phyloP scores from a whole-genome alignment of 2,329 filamentous ascomycete species.

The Fonsecaea erecta region DNA sequence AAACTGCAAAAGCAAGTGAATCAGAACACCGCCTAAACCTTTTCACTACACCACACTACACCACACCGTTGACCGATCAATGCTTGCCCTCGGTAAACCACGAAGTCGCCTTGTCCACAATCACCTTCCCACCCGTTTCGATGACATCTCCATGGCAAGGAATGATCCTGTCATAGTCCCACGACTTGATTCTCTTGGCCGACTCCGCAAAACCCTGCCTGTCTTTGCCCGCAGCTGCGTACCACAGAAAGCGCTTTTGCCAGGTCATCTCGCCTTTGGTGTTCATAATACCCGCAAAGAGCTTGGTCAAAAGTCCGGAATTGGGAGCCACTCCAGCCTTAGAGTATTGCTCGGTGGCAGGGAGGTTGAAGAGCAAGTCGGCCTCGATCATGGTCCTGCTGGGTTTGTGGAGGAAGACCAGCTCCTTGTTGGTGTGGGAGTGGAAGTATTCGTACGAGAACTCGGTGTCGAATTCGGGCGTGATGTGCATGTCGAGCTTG shows the following conservation, averaged over 20 bases:
- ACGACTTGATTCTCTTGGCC: slow-evolving; percentile 69
- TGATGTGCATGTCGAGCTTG: slow-evolving; percentile 61
- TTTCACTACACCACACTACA: background rate
- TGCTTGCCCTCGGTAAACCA: slow-evolving; percentile 72
- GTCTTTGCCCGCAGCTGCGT: slow-evolving; percentile 66
- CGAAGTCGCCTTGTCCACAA: slow-evolving; percentile 77
- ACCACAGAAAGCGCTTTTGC: slow-evolving; percentile 84
- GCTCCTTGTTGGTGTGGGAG: slow-evolving; percentile 79
- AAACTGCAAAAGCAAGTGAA: background rate
- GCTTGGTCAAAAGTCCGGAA: slow-evolving; percentile 63
- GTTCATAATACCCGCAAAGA: slow-evolving; percentile 63
- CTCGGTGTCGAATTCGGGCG: slow-evolving; percentile 80
- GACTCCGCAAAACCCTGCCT: slow-evolving; percentile 71
- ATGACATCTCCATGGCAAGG: slow-evolving; percentile 94
- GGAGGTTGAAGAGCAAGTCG: slow-evolving; percentile 90
- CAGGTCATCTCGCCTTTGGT: slow-evolving; percentile 69
- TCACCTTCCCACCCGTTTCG: slow-evolving; percentile 71
- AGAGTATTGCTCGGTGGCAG: slow-evolving; percentile 81
- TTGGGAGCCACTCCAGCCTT: slow-evolving; percentile 56
- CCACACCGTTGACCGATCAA: slow-evolving; percentile 30
- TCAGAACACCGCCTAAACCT: background rate
- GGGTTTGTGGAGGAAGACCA: slow-evolving; percentile 84
- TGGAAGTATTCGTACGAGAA: slow-evolving; percentile 86
- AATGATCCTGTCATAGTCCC: slow-evolving; percentile 85
- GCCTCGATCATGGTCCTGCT: slow-evolving; percentile 81